phyloP scores from a whole-genome alignment of 805 yeast species.

The Lachancea sp. region DNA sequence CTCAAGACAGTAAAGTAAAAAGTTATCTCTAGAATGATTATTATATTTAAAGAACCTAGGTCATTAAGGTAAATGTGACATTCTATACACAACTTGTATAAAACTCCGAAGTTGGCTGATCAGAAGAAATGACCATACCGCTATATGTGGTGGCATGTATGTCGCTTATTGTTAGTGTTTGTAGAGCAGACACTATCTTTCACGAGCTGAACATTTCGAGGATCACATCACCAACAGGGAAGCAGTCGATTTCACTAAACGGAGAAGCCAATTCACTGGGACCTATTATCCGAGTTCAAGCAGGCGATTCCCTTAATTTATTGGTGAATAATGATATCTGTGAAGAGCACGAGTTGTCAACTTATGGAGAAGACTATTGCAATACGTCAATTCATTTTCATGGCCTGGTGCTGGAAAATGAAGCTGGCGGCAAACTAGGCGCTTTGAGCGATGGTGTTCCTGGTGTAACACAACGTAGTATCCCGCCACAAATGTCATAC shows the following conservation, averaged over 20 bases:
- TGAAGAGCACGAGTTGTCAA: not conserved
- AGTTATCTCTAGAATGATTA: no score
- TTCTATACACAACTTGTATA: not conserved
- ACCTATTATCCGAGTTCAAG: conserved; percentile 18
- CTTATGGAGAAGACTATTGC: conserved; percentile 3
- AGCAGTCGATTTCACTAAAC: conserved; percentile 20
- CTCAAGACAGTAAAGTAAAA: no score
- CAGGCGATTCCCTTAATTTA: conserved; percentile 21
- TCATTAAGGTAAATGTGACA: not conserved
- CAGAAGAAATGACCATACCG: not conserved
- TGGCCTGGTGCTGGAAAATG: conserved; percentile 43
- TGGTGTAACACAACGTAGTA: conserved; percentile 60
- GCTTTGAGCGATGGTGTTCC: conserved; percentile 37
- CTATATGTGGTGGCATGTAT: not conserved
- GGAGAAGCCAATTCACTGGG: conserved; percentile 17
- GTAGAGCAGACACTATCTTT: conserved; percentile 7
- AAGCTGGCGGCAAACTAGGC: conserved; percentile 39
- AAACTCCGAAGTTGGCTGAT: not conserved
- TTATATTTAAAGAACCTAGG: no score
- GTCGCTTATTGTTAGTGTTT: not conserved
- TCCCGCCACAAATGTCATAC: conserved; percentile 54
- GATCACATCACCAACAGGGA: conserved; percentile 9
- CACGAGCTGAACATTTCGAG: conserved; percentile 14
- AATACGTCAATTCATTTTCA: conserved; percentile 46
- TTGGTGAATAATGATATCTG: conserved; percentile 17